Base-by-base conservation (phyloP, 495 filamentous ascomycete genomes). In the Penicillium mononematosum region DNA sequence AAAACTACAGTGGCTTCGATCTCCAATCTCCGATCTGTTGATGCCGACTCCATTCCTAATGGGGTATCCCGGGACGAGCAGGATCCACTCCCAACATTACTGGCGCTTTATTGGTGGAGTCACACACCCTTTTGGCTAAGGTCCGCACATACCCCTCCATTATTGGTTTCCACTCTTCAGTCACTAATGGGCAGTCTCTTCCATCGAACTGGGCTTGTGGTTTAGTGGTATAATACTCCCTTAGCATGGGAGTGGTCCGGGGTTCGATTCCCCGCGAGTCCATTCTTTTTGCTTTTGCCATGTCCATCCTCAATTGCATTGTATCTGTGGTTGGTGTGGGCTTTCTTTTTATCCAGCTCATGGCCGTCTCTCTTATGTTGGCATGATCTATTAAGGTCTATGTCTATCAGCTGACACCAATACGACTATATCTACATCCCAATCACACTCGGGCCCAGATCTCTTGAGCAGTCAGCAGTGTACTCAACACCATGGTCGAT, bases 241-340 rank as follows among this genome's bases (percentile, higher is more conserved):
- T 77, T 77, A 72, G 74, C 69, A 72, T 78, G 75, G 75, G 75
- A 72, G 77, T 76, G 76, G 78, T 80, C 78, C 76, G 72, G 78
- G 78, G 75, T 81, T 81, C 78, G 75, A 81, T 80, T 81, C 75
- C 78, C 78, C 70, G 78, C 78, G 75, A 72, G 70, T 72, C 71
- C 71, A 74, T 65, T 55, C 63, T 68, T 69, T 70, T 59, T 85
- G 65, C 69, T 66, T 68, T 69, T 58, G 85, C 22, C 4, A 3
- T 17, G 7, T 42, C 10, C 16, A 42, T 42, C 38, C 38, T 17
- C 20, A 24, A 17, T 46, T 16, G 5, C 24, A 16, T 31, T 31
- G 29, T 10, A 31, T 29, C 5, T 29, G 20, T 1, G 44, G 16
- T 27, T 29, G 44, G 24, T 12, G 25, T 14, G 29, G 29, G 20